Evolutionary conservation across 2,329 filamentous ascomycete species (phyloP).

Genomic region (Beauveria sp.): DNA sequence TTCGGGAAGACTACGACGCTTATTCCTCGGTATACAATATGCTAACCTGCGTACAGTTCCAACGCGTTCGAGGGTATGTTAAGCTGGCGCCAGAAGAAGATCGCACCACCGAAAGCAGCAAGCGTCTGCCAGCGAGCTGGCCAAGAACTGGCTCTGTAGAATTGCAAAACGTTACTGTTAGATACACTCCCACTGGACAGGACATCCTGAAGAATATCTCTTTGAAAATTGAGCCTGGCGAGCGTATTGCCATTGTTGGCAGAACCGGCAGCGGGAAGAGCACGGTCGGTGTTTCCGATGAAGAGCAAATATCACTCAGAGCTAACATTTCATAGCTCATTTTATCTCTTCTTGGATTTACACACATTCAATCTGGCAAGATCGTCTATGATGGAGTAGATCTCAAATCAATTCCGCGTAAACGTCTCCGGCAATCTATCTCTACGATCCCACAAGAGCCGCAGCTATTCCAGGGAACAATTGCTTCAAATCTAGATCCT

Average conservation of each 20-base stretch:
- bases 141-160: slow-evolving; percentile 39
- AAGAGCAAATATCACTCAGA: slow-evolving; percentile 12
- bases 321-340: slow-evolving; percentile 30
- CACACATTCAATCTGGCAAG: slow-evolving; percentile 40
- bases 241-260: slow-evolving; percentile 71
- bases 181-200: slow-evolving; percentile 36
- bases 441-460: slow-evolving; percentile 53
- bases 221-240: slow-evolving; percentile 52
- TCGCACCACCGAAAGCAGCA: slow-evolving; percentile 30
- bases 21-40: not conserved
- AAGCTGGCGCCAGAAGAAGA: slow-evolving; percentile 32
- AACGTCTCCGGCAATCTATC: slow-evolving; percentile 43
- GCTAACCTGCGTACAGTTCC: slow-evolving; percentile 27
- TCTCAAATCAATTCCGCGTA: slow-evolving; percentile 41
- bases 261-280: slow-evolving; percentile 78
- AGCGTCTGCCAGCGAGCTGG: slow-evolving; percentile 35
- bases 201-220: slow-evolving; percentile 43
- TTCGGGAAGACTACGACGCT: not conserved
- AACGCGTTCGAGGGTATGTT: slow-evolving; percentile 41
- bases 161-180: slow-evolving; percentile 40
- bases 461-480: slow-evolving; percentile 45
- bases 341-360: slow-evolving; percentile 48
- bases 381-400: slow-evolving; percentile 49
- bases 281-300: slow-evolving; percentile 45
- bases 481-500: slow-evolving; percentile 55